Evolutionary conservation across 2,329 filamentous ascomycete genomes (phyloP).

Genomic region (Apiospora sp.): DNA sequence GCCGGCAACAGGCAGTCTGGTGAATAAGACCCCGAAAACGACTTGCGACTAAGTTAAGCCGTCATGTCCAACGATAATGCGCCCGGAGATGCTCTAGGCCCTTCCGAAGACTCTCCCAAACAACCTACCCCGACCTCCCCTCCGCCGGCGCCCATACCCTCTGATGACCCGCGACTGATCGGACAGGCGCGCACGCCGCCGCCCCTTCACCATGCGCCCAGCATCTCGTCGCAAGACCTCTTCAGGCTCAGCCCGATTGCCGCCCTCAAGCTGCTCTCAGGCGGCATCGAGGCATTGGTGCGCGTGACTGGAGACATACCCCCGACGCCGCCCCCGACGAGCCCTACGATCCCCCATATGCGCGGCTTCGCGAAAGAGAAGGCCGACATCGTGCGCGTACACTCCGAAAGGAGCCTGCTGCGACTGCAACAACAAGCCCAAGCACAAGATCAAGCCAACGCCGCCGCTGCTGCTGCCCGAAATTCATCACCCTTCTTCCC

Average conservation of each 20-base stretch:
- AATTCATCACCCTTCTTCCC: slow-evolving; percentile 34
- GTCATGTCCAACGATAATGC: slow-evolving; percentile 22
- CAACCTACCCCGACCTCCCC: slow-evolving; percentile 41
- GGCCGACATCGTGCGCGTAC: slow-evolving; percentile 64
- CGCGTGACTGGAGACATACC: slow-evolving; percentile 80
- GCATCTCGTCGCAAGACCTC: slow-evolving; percentile 65
- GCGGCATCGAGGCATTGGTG: slow-evolving; percentile 74
- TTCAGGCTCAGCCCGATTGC: slow-evolving; percentile 75
- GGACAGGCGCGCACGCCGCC: slow-evolving; percentile 46
- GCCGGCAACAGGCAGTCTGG: slow-evolving; percentile 16
- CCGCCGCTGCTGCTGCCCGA: slow-evolving; percentile 32
- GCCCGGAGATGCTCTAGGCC: slow-evolving; percentile 1
- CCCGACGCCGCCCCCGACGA: slow-evolving; percentile 75
- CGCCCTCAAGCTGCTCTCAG: slow-evolving; percentile 81
- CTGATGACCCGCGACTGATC: slow-evolving; percentile 46
- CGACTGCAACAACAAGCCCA: slow-evolving; percentile 53
- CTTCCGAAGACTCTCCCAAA: slow-evolving; percentile 27
- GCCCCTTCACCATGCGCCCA: slow-evolving; percentile 52
- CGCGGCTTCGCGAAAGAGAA: slow-evolving; percentile 69
- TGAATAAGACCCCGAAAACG: neutral
- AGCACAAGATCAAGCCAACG: slow-evolving; percentile 34
- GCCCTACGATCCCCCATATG: slow-evolving; percentile 71
- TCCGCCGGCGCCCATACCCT: slow-evolving; percentile 48
- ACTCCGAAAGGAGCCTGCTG: slow-evolving; percentile 62
- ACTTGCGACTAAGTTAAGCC: neutral